Conservation (phyloP, 2,329 filamentous ascomycete genomes). For the Metarhizium sp. region DNA sequence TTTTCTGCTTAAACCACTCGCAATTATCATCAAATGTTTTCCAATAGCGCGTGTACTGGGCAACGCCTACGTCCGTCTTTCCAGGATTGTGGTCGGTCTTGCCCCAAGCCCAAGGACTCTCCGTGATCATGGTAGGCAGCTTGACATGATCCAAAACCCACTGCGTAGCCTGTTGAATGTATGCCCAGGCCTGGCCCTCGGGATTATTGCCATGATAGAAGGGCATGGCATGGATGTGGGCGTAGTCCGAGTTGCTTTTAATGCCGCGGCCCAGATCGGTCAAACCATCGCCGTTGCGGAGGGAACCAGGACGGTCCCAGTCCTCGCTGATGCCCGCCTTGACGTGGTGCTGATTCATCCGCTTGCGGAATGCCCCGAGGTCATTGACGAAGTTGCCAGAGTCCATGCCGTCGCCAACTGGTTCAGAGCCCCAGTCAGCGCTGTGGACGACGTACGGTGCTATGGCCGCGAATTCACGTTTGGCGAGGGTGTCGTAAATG, state of each 20-base stretch:
- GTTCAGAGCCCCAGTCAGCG: slow-evolving; percentile 13
- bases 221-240: slow-evolving; percentile 14
- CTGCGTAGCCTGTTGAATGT: slow-evolving; percentile 10
- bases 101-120: slow-evolving; percentile 13
- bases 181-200: slow-evolving; percentile 8
- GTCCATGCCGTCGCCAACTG: slow-evolving; percentile 14
- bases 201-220: slow-evolving; percentile 11
- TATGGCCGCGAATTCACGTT: slow-evolving; percentile 8
- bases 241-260: slow-evolving; percentile 11
- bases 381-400: slow-evolving; percentile 10
- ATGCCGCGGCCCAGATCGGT: slow-evolving; percentile 9
- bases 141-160: slow-evolving; percentile 9
- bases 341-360: slow-evolving; percentile 8
- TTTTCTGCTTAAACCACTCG: slow-evolving; percentile 10
- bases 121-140: slow-evolving; percentile 10
- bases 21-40: slow-evolving; percentile 12
- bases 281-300: slow-evolving; percentile 2
- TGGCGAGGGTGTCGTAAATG: slow-evolving; percentile 11
- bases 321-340: slow-evolving; percentile 12
- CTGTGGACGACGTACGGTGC: slow-evolving; percentile 13
- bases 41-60: slow-evolving; percentile 11
- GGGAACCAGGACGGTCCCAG: slow-evolving; percentile 10
- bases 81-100: slow-evolving; percentile 9
- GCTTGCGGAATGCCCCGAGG: slow-evolving; percentile 8
- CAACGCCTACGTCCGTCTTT: slow-evolving; percentile 8